Evolutionary conservation across 331 rosid species (phyloP).

Genomic region (Quercus tomentella): DNA sequence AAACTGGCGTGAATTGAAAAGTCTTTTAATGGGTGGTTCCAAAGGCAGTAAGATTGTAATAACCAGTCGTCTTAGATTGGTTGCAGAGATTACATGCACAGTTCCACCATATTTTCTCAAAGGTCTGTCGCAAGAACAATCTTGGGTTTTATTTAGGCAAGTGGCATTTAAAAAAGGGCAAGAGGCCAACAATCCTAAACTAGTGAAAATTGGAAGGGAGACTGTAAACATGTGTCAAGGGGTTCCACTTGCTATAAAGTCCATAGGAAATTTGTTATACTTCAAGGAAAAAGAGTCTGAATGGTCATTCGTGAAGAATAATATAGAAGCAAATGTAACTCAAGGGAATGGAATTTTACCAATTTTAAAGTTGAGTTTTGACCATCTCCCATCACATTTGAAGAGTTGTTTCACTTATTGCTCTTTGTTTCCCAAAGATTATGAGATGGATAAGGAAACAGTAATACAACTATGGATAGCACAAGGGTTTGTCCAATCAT

Average conservation of each 20-base stretch:
- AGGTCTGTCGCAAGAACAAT: not conserved
- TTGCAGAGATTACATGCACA: not conserved
- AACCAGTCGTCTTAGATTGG: not conserved
- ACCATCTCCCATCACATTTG: slow-evolving; percentile 11
- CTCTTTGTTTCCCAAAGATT: too few species aligned
- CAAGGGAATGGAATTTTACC: not conserved
- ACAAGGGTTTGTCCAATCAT: too few species aligned
- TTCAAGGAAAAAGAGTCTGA: not conserved
- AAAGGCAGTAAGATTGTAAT: not conserved
- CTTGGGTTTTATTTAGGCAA: slow-evolving; percentile 14
- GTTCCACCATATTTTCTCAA: not conserved
- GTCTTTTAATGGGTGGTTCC: not conserved
- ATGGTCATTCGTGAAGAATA: slow-evolving; percentile 5
- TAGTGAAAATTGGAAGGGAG: slow-evolving; percentile 1
- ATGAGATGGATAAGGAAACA: too few species aligned
- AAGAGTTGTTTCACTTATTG: slow-evolving; percentile 6
- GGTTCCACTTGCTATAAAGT: slow-evolving; percentile 20
- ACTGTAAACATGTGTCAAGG: slow-evolving; percentile 18
- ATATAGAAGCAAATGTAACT: not conserved
- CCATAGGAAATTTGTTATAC: slow-evolving; percentile 10
- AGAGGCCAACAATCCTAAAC: not conserved
- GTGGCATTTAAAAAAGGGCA: slow-evolving; percentile 17
- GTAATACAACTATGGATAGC: not conserved
- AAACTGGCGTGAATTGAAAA: not conserved
- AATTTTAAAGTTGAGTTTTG: slow-evolving; percentile 7